These are phyloP conservation scores for Raddia guianensis DNA, from an alignment of 176 grass and related monocot genomes.

Conservation along the genomic window DNA sequence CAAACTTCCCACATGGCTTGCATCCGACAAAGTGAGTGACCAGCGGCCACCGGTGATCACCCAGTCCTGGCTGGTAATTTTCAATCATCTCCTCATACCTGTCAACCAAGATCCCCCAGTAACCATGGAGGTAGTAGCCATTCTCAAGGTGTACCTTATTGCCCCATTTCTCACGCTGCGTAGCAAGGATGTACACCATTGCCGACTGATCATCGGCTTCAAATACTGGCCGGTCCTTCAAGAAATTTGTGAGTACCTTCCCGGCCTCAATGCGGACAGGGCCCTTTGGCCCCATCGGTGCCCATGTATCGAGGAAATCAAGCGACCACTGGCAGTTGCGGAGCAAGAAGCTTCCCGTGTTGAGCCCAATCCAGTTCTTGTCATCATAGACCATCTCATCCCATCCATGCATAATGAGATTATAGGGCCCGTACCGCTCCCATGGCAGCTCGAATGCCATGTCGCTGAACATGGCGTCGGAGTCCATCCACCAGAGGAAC, in stretches of 20 bases:
- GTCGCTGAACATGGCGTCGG: constrained; percentile 95
- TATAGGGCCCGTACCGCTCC: constrained; percentile 81
- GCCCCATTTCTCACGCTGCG: constrained; percentile 78
- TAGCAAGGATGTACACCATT: constrained; percentile 96
- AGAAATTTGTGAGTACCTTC: constrained; percentile 71
- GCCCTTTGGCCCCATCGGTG: constrained; percentile 99
- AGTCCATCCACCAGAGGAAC: constrained; percentile 99
- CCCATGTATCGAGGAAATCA: constrained; percentile 91
- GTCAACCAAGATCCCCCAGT: constrained; percentile 96
- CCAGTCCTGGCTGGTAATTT: constrained; percentile 94
- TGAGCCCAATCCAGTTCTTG: constrained; percentile 98
- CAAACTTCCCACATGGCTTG: constrained; percentile 95
- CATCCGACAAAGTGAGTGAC: constrained; percentile 99
- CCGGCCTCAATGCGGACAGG: constrained; percentile 77
- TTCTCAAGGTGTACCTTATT: constrained; percentile 94
- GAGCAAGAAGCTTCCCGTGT: constrained; percentile 92
- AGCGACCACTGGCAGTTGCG: constrained; percentile 99
- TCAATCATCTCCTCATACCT: constrained; percentile 98
- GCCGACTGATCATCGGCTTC: constrained; percentile 99
- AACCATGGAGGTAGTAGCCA: constrained; percentile 95
- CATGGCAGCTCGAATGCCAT: constrained; percentile 98
- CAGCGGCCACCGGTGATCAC: constrained; percentile 92
- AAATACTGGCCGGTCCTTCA: constrained; percentile 97
- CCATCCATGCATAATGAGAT: constrained; percentile 91
- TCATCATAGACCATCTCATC: constrained; percentile 98